These are phyloP conservation scores for Penicillium hordei DNA, from an alignment of 2,329 filamentous ascomycete species.

Conservation along the genomic window DNA sequence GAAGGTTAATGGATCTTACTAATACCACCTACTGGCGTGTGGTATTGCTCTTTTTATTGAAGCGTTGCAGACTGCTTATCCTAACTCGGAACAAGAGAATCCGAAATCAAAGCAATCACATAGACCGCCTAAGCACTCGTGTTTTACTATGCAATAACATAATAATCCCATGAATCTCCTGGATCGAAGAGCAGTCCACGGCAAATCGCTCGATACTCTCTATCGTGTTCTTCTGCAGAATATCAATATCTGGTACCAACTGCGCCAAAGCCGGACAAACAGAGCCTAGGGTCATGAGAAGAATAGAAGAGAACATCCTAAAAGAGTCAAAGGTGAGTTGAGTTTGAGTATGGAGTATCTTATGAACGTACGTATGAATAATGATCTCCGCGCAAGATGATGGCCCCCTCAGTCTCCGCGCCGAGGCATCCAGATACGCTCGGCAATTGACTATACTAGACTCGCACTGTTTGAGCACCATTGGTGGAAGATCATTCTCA, in stretches of 20 bases:
- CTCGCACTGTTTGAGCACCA: slow-evolving; percentile 7
- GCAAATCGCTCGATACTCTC: background rate
- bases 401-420: background rate
- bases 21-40: too few species aligned
- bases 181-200: slow-evolving; percentile 1
- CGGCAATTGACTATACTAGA: slow-evolving; percentile 5
- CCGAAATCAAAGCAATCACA: background rate
- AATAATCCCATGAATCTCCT: slow-evolving; percentile 6
- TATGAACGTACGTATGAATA: slow-evolving; percentile 3
- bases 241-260: slow-evolving; percentile 6
- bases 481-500: slow-evolving; percentile 3
- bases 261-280: slow-evolving; percentile 4
- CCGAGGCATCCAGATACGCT: slow-evolving; percentile 3
- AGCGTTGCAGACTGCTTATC: too few species aligned
- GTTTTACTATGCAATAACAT: slow-evolving; percentile 7
- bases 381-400: slow-evolving; percentile 4
- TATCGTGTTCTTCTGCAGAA: slow-evolving; percentile 3
- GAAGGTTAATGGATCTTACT: too few species aligned
- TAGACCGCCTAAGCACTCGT: slow-evolving; percentile 1
- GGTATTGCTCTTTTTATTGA: too few species aligned
- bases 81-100: background rate
- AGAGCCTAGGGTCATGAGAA: slow-evolving; percentile 5
- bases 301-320: slow-evolving; percentile 9
- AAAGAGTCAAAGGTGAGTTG: background rate
- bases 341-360: too few species aligned